Percentiles rank a stretch among this genome's conserved stretches.
Evolutionary conservation across 139 green algal genomes (phyloP).

Genomic region (Tetradesmus lagerheimii): DNA sequence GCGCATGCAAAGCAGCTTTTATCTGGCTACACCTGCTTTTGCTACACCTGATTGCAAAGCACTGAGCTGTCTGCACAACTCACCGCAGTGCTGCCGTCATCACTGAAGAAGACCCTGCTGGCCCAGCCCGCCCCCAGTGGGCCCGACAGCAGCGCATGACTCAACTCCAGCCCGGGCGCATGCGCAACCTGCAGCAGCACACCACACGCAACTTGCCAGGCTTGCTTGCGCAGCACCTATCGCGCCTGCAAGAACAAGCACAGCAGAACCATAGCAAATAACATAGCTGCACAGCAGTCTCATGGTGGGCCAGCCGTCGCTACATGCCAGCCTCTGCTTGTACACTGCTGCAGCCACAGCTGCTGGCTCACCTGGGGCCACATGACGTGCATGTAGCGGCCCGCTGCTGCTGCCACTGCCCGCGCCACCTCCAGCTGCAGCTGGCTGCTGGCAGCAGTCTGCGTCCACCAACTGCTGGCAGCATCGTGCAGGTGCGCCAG

Average conservation of each 20-base stretch:
- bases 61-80: neutral
- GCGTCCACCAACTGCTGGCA: constrained; percentile 98
- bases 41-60: too few relatives aligned
- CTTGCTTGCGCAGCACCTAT: too few relatives aligned
- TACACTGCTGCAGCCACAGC: neutral
- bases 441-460: constrained; percentile 77
- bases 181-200: constrained; percentile 50
- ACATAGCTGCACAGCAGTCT: neutral
- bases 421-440: constrained; percentile 75
- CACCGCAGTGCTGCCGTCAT: constrained; percentile 93
- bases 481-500: constrained; percentile 83
- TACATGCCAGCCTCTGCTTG: too few relatives aligned
- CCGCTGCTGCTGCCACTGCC: constrained; percentile 77
- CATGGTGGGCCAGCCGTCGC: too few relatives aligned
- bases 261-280: too few relatives aligned
- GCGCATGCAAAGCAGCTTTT: too few relatives aligned
- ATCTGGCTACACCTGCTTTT: too few relatives aligned
- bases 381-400: constrained; percentile 96
- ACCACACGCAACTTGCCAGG: too few relatives aligned
- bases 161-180: constrained; percentile 73
- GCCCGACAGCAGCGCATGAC: constrained; percentile 63
- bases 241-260: too few relatives aligned
- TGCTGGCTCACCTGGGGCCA: constrained; percentile 78
- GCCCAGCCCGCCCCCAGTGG: constrained; percentile 84
- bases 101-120: constrained; percentile 82